Percentiles rank a stretch among this genome's conserved stretches.
Evolutionary conservation across 2,329 filamentous ascomycete genomes (phyloP).

Genomic region (Atkinsonella hypoxylon): DNA sequence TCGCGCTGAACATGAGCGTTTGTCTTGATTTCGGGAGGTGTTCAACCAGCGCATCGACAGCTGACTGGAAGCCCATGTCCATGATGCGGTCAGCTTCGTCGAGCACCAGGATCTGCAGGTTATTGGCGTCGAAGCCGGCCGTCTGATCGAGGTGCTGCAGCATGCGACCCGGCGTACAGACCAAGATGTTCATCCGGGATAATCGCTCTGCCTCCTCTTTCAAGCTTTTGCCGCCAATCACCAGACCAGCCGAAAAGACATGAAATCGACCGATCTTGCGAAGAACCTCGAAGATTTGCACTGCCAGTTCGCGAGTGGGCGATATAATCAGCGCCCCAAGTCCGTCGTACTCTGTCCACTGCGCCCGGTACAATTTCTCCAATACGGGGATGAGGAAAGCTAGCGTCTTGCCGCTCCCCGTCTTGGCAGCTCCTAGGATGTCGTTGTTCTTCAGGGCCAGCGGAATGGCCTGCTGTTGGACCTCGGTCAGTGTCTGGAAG

Average conservation of each 20-base stretch:
- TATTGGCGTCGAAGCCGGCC: slow-evolving; percentile 76
- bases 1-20: slow-evolving; percentile 90
- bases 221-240: slow-evolving; percentile 87
- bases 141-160: slow-evolving; percentile 94
- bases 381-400: slow-evolving; percentile 86
- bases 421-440: slow-evolving; percentile 89
- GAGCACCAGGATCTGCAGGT: slow-evolving; percentile 82
- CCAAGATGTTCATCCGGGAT: slow-evolving; percentile 88
- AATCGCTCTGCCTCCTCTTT: slow-evolving; percentile 78
- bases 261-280: slow-evolving; percentile 83
- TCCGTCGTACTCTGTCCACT: slow-evolving; percentile 85
- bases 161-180: slow-evolving; percentile 91
- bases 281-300: slow-evolving; percentile 92
- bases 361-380: slow-evolving; percentile 79
- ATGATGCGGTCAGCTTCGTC: slow-evolving; percentile 95
- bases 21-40: slow-evolving; percentile 79
- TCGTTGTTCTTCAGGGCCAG: slow-evolving; percentile 75
- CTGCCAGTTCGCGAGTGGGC: slow-evolving; percentile 86
- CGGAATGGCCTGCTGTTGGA: slow-evolving; percentile 82
- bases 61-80: slow-evolving; percentile 91
- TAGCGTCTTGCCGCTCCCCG: slow-evolving; percentile 88
- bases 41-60: slow-evolving; percentile 84
- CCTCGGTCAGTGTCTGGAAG: slow-evolving; percentile 82
- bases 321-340: slow-evolving; percentile 87
- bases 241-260: slow-evolving; percentile 78